Evolutionary conservation across 228 moss, liverwort and hornwort genomes (phyloP).

Genomic region (Sphagnum magellanicum): DNA sequence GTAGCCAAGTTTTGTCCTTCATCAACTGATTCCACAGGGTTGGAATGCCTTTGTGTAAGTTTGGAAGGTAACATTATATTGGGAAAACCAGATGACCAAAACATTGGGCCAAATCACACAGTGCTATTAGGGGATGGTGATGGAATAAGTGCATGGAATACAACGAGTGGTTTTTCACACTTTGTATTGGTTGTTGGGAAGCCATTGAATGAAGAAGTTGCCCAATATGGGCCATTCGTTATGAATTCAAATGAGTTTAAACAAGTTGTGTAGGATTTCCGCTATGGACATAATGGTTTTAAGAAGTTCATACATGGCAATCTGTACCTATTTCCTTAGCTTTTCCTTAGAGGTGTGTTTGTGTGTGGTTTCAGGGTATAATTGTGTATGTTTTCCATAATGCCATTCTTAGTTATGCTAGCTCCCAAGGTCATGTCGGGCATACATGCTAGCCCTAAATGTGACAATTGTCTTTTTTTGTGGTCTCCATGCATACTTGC

Average conservation of each 20-base stretch:
- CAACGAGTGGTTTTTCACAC: slow-evolving; percentile 24
- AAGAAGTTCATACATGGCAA: slow-evolving; percentile 58
- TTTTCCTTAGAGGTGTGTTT: background rate
- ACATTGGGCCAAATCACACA: slow-evolving; percentile 57
- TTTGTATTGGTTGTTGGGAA: slow-evolving; percentile 79
- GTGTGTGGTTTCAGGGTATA: background rate
- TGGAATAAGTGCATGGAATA: slow-evolving; percentile 77
- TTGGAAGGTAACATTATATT: slow-evolving; percentile 49
- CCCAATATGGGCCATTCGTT: slow-evolving; percentile 83
- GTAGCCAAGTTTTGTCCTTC: slow-evolving; percentile 55
- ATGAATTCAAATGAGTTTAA: slow-evolving; percentile 73
- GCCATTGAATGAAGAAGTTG: slow-evolving; percentile 73
- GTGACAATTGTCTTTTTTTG: no score
- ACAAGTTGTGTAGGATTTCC: slow-evolving; percentile 61
- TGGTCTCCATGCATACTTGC: no score
- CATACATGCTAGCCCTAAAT: no score
- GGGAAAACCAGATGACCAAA: slow-evolving; percentile 31
- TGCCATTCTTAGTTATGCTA: no score
- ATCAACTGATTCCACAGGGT: slow-evolving; percentile 69
- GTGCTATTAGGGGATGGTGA: slow-evolving; percentile 62
- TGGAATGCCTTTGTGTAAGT: slow-evolving; percentile 85
- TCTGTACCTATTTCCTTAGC: slow-evolving; percentile 30
- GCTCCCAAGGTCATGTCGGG: no score
- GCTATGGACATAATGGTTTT: slow-evolving; percentile 57
- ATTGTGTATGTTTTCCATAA: no score